Evolutionary conservation across 306 rosid species (phyloP), one percentile per base, ranked within the genome.

Genomic region (Rosa rugosa): DNA sequence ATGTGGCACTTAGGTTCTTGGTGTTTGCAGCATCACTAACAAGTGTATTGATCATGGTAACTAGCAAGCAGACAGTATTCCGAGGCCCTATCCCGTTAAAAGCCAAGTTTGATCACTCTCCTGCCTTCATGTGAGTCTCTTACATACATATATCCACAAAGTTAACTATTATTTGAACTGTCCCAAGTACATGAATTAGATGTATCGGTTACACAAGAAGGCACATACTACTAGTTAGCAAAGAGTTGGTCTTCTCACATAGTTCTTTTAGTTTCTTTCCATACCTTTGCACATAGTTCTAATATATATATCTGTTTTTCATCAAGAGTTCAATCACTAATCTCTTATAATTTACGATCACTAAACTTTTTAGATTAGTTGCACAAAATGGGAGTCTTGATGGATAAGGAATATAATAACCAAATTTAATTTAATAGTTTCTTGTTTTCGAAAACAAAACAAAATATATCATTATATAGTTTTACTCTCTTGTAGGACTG

Each of bases 71-170:
- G 81, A 91, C 94, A 0, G 74, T 86, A 11, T 1, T 0, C 5
- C 53, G 5, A 63, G 81, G 36, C 23, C 80, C 79, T 47, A 0
- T 6, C 7, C 76, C 79, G 0, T 0, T 49, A 9, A 38, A 25
- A 53, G 92, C 91, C 87, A 91, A 95, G 81, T 95, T 91, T 70
- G 82, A 84, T 25, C 16, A 95, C 80, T 89, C 97, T n/a, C 96
- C 98, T 2, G 94, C 99, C 40, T 87, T 86, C 76, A 83, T 88
- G 99, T 92, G 76, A 87, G 97, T 82, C 44, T 31, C 7, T 31
- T 63, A 25, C 67, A 62, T 62, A 5, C 40, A 62, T 62, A n/a
- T 23, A 7, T 57, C 34, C 7, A 23, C 66, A 60, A 8, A 11
- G 8, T 23, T 23, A 9, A 11, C 36, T 25, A 23, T 11, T 25